These are phyloP conservation scores for Zanthoxylum bungeanum DNA, from an alignment of 345 rosid species.

Conservation along the genomic window DNA sequence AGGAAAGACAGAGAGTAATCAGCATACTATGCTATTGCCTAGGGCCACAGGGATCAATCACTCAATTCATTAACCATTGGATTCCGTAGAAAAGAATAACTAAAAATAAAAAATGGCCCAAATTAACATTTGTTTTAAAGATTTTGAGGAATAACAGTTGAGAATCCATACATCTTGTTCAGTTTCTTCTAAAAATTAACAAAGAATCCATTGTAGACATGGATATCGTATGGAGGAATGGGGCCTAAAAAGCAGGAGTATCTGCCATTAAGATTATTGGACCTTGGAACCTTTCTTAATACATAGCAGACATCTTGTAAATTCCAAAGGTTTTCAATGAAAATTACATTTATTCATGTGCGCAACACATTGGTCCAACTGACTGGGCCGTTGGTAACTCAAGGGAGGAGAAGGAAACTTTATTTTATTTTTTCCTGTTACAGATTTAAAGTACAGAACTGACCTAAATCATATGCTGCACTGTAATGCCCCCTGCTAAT, in stretches of 20 bases:
- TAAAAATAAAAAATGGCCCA: neutral
- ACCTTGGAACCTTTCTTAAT: neutral
- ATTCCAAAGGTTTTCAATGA: neutral
- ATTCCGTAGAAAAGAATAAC: neutral
- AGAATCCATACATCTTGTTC: neutral
- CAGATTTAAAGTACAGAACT: conserved; percentile 14
- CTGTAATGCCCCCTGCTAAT: conserved; percentile 68
- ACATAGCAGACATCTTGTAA: neutral
- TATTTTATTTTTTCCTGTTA: neutral
- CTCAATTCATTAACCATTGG: neutral
- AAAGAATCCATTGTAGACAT: neutral
- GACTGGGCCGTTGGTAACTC: no score
- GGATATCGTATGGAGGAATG: neutral
- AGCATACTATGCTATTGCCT: neutral
- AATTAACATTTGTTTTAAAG: neutral
- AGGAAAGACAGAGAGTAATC: neutral
- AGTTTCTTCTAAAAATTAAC: neutral
- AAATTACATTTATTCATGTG: no score
- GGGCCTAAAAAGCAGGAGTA: neutral
- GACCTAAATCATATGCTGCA: conserved; percentile 65
- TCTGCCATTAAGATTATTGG: neutral
- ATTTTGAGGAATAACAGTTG: neutral
- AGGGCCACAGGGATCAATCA: neutral
- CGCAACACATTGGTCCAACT: no score
- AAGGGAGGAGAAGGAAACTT: neutral